phyloP scores from a whole-genome alignment of 2,329 filamentous ascomycete species.

The Mycosphaerelloides madeirae region DNA sequence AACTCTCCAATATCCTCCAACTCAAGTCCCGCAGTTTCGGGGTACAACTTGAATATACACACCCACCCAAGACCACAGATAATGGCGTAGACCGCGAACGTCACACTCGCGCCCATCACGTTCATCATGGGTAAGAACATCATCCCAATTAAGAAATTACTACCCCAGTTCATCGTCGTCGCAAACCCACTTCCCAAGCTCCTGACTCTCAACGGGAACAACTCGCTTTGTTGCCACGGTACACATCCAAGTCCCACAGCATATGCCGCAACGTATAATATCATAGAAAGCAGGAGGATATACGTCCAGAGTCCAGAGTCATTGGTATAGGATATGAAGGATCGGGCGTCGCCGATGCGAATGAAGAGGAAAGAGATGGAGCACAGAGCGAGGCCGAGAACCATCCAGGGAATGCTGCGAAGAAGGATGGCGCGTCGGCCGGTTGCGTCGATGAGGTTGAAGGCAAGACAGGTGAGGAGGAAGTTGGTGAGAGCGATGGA shows the following conservation, averaged over 20 bases:
- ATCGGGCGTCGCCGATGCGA: conserved; percentile 37
- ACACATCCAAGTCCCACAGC: conserved; percentile 86
- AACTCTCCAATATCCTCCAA: conserved; percentile 74
- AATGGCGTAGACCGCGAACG: conserved; percentile 73
- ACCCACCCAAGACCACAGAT: conserved; percentile 67
- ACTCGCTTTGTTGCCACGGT: conserved; percentile 92
- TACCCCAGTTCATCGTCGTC: conserved; percentile 81
- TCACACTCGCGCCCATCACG: conserved; percentile 64
- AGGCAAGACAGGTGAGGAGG: conserved; percentile 43
- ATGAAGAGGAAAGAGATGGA: conserved; percentile 68
- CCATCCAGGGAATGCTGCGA: conserved; percentile 80
- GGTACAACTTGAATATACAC: conserved; percentile 65
- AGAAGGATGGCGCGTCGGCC: conserved; percentile 61
- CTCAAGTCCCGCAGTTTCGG: conserved; percentile 76
- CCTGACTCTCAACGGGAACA: conserved; percentile 70
- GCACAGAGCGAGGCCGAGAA: conserved; percentile 64
- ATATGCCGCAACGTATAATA: conserved; percentile 79
- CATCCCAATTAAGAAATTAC: conserved; percentile 79
- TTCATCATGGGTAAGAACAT: conserved; percentile 89
- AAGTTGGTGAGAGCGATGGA: conserved; percentile 45
- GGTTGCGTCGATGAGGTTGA: conserved; percentile 41
- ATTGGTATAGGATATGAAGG: not conserved
- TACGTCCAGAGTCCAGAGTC: conserved; percentile 30
- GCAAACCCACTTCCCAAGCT: conserved; percentile 67
- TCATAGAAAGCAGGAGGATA: conserved; percentile 68